Conservation (phyloP, 441 rosid genomes). For the Francoa sonchifolia region DNA sequence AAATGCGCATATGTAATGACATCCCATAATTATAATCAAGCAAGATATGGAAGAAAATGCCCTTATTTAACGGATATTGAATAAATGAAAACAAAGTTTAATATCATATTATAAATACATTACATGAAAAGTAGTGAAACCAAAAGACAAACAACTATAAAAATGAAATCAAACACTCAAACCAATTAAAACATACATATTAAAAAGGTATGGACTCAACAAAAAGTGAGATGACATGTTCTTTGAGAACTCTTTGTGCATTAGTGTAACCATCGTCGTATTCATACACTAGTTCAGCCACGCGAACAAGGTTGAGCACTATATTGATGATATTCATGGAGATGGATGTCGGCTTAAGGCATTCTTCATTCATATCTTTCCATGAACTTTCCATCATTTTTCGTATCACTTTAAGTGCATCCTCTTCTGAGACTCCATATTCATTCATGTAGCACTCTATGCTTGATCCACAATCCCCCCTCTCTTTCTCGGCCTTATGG, state of each 20-base stretch:
- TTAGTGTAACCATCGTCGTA: constrained; percentile 13
- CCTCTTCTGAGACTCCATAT: constrained; percentile 11
- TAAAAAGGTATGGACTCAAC: neutral
- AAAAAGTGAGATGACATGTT: constrained; percentile 3
- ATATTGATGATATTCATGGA: constrained; percentile 12
- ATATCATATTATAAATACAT: no score
- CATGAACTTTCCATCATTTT: constrained; percentile 13
- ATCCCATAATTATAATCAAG: no score
- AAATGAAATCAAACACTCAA: no score
- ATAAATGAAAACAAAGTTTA: no score
- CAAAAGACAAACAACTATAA: no score
- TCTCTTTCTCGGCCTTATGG: constrained; percentile 16
- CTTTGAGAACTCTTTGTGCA: neutral
- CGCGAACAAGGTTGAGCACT: constrained; percentile 10
- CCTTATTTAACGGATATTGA: no score
- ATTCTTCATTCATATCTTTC: constrained; percentile 23
- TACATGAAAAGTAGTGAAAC: no score
- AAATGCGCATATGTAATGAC: no score
- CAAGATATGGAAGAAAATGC: no score
- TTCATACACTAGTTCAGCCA: constrained; percentile 10
- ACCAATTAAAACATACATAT: no score
- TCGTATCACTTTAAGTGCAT: constrained; percentile 9
- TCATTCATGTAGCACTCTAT: constrained; percentile 17
- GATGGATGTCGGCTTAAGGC: constrained; percentile 2
- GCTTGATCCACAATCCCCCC: constrained; percentile 15